Conservation (phyloP, 108 stramenopile genomes). For the Aureococcus anophagefferens region DNA sequence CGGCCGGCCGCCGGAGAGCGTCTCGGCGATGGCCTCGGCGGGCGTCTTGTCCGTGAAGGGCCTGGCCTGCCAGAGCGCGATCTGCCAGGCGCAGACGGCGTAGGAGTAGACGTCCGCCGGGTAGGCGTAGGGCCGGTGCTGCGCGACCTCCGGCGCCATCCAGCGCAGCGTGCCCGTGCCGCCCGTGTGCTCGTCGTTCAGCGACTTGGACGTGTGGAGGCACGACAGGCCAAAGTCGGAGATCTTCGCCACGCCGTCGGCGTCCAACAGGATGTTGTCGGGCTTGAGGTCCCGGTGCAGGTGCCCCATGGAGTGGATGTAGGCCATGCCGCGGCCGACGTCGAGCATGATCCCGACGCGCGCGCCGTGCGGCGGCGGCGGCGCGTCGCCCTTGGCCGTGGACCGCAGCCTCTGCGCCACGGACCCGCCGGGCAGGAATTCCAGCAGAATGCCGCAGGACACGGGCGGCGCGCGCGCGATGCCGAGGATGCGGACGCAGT, state of each 20-base stretch:
- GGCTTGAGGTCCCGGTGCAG: conserved; percentile 52
- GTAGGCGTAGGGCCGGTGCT: not conserved
- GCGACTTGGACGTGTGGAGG: not conserved
- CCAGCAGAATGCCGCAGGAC: not conserved
- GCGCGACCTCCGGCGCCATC: not conserved
- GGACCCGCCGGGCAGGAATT: not conserved
- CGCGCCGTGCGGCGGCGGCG: not conserved
- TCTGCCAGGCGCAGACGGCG: not conserved
- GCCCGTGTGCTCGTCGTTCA: not conserved
- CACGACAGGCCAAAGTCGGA: conserved; percentile 37
- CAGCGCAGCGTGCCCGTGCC: not conserved
- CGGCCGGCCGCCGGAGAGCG: not conserved
- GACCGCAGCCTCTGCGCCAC: not conserved
- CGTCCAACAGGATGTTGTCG: conserved; percentile 49
- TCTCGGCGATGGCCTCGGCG: not conserved
- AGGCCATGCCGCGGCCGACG: conserved; percentile 25
- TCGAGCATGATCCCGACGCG: conserved; percentile 1
- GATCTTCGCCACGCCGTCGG: conserved; percentile 29
- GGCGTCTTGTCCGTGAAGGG: not conserved
- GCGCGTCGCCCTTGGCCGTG: too few species aligned
- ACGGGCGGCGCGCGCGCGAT: not conserved
- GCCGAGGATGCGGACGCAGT: not conserved
- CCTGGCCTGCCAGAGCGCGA: not conserved
- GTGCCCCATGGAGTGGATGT: conserved; percentile 28
- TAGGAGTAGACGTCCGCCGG: not conserved